These are phyloP conservation scores for Neofusicoccum umdonicola DNA, from an alignment of 2,329 filamentous ascomycete species.

Conservation along the genomic window DNA sequence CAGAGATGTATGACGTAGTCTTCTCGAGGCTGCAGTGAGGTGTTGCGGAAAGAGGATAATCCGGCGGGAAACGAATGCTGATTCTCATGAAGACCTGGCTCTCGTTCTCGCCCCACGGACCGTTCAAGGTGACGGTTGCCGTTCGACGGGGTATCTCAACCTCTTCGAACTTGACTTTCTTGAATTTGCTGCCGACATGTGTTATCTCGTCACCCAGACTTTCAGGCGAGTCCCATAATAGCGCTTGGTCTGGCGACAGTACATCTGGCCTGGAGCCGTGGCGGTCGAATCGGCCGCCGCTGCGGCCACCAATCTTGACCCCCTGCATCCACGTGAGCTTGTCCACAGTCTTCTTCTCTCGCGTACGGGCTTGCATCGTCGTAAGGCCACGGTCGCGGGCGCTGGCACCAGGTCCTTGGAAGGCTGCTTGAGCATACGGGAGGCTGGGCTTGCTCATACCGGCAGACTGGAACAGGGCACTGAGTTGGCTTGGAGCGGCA, in stretches of 20 bases:
- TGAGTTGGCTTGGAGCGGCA: conserved; percentile 20
- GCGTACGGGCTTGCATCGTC: conserved; percentile 49
- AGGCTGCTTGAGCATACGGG: conserved; percentile 18
- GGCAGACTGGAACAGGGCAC: conserved; percentile 20
- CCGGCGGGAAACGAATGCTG: conserved; percentile 56
- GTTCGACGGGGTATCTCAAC: conserved; percentile 55
- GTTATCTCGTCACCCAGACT: conserved; percentile 61
- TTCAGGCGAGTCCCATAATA: conserved; percentile 41
- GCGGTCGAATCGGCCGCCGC: conserved; percentile 21
- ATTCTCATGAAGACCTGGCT: conserved; percentile 56
- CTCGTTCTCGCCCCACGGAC: conserved; percentile 57
- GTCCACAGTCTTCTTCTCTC: conserved; percentile 51
- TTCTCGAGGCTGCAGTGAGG: conserved; percentile 56
- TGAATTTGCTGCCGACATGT: conserved; percentile 59
- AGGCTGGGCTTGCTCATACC: conserved; percentile 24
- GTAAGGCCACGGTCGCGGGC: conserved; percentile 29
- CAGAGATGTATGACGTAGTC: conserved; percentile 53
- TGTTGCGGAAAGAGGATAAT: conserved; percentile 52
- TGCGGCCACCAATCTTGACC: conserved; percentile 56
- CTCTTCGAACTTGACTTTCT: conserved; percentile 59
- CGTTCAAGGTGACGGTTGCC: conserved; percentile 57
- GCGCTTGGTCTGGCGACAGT: conserved; percentile 16
- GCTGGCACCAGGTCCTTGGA: conserved; percentile 28
- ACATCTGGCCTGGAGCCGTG: conserved; percentile 24
- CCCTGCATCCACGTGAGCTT: conserved; percentile 65